Evolutionary conservation across 2,329 filamentous ascomycete genomes (phyloP), one percentile per base, ranked within the genome.

Genomic region (Aspergillus chevalieri): DNA sequence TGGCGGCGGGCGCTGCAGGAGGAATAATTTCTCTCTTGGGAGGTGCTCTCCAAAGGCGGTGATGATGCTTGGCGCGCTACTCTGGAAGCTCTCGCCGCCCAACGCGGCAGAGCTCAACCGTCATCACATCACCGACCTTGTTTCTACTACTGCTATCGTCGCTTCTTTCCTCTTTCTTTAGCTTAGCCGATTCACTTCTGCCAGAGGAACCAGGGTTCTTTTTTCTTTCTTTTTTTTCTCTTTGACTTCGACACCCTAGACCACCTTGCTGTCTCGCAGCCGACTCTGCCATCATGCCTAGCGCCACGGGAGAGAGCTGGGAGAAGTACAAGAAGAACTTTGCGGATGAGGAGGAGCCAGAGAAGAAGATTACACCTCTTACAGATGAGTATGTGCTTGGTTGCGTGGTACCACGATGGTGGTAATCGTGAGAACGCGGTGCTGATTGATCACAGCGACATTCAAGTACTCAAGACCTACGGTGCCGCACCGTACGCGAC

Each of bases 301-400:
- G 88, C 78, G 92, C 93, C 74, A 95, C 87, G 65, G 93, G 93
- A 70, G 76, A 81, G 73, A 89, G 83, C 81, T 98, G 93, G 93
- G 93, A 98, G 81, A 97, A 97, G 79, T 97, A 95, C 80, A 83
- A 88, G 77, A 96, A 97, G 81, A 91, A 85, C 68, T 98, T 89
- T 68, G 92, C 86, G 67, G 93, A 98, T 67, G 93, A 98, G 65
- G 93, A 97, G 72, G 79, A 91, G 73, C 90, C 95, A 71, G 93
- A 98, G 81, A 98, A 98, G 86, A 98, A 98, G 83, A 98, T 98
- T 69, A 92, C 90, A 52, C 93, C 93, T 58, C 78, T 98, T 55
- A 87, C 91, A 61, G 93, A 97, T 77, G 93, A 97, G 92, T 96
- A 81, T 59, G 87, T 77, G 26, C 26, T 30, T 19, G 38, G 10